Percentiles rank a stretch among this genome's conserved stretches.
These are phyloP conservation scores for Coemansia sp. DNA, from an alignment of 192 early-diverging fungal genomes.

Conservation along the genomic window DNA sequence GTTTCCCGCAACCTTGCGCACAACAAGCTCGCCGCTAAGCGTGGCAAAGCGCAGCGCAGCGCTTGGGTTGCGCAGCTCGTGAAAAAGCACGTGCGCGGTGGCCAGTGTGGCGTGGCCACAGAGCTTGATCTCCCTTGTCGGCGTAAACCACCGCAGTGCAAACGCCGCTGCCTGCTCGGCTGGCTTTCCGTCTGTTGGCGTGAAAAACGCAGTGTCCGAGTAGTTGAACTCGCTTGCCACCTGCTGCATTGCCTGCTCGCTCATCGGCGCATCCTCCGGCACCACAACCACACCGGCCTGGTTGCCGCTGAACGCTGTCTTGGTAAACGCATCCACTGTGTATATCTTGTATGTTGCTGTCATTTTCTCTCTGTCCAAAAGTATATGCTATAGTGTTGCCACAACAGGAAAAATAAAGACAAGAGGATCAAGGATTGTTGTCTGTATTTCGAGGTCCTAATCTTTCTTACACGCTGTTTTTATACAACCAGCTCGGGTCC, in stretches of 20 bases:
- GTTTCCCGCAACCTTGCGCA: neutral
- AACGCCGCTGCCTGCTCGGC: conserved; percentile 15
- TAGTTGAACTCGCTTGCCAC: conserved; percentile 53
- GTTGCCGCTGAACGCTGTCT: conserved; percentile 39
- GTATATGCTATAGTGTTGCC: too few relatives aligned
- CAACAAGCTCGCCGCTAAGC: conserved; percentile 28
- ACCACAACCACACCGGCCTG: conserved; percentile 42
- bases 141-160: conserved; percentile 53
- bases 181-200: conserved; percentile 8
- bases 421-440: too few relatives aligned
- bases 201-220: conserved; percentile 54
- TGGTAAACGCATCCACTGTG: conserved; percentile 42
- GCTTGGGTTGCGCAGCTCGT: conserved; percentile 20
- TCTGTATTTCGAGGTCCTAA: too few relatives aligned
- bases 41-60: conserved; percentile 34
- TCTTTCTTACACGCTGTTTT: too few relatives aligned
- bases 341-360: conserved; percentile 17
- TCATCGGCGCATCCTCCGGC: conserved; percentile 15
- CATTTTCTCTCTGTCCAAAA: neutral
- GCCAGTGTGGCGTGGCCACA: conserved; percentile 58
- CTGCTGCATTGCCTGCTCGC: conserved; percentile 14
- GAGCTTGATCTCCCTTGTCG: conserved; percentile 37
- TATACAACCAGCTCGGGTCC: too few relatives aligned
- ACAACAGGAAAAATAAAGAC: too few relatives aligned
- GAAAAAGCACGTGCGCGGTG: conserved; percentile 36